Evolutionary conservation across 1,284 basidiomycete species (phyloP), one percentile per base, ranked within the genome.

Genomic region (Ganoderma resinaceum): DNA sequence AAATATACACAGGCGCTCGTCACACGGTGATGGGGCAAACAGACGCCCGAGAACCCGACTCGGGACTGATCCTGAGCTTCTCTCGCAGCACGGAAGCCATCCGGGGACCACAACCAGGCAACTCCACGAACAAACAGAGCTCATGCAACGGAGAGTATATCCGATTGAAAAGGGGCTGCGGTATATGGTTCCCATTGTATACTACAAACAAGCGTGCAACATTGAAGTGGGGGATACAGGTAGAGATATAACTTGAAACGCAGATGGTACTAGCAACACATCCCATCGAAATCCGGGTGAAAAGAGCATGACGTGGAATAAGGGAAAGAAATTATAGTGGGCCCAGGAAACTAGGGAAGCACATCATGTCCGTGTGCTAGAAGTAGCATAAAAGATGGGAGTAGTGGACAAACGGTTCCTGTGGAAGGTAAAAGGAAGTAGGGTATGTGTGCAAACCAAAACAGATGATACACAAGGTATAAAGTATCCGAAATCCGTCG

Each of bases 301-400:
- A 61, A 20, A 43, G 29, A 16, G 40, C 26, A 33, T 61, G 16
- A 4, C 14, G 35, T 5, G 31, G 18, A 33, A 55, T n/a, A 55
- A 37, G 20, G 33, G 5, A 37, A 11, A 11, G 16, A 33, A 16
- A 55, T 55, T 55, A 55, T 31, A 16, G 29, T 31, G 29, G 26
- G 16, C 3, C 52, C 31, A 31, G 23, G 26, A 31, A 55, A 18
- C 29, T 31, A 55, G 26, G 12, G 6, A 35, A 63, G 72, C 69
- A 73, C 72, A 73, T 66, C 72, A 70, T 73, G 69, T 71, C 69
- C 72, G 69, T 70, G 72, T 73, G 72, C 70, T 70, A 43, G 35
- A 58, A 49, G 18, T 62, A 68, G 9, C 58, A 16, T 57, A 62
- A 42, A 16, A n/a, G 1, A 43, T 52, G 40, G 8, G 23, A 26